These are phyloP conservation scores for Zea luxurians DNA, from an alignment of 176 grass and related monocot species.

Conservation along the genomic window DNA sequence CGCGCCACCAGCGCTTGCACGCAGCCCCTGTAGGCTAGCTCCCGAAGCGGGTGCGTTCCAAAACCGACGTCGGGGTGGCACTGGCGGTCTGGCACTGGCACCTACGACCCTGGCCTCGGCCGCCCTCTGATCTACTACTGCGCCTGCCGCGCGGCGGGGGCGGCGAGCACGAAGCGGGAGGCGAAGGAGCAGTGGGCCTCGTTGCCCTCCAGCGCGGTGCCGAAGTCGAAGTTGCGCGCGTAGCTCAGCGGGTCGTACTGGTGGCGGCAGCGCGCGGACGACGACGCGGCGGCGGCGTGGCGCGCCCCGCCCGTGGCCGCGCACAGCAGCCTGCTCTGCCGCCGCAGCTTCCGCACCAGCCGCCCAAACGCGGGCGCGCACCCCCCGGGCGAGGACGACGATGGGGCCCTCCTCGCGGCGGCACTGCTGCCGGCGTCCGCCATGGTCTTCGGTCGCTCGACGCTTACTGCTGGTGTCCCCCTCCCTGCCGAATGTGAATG, in stretches of 20 bases:
- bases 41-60: too few species aligned
- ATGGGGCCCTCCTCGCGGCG: neutral
- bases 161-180: conserved; percentile 58
- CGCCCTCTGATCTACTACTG: neutral
- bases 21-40: conserved; percentile 27
- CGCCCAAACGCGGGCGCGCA: conserved; percentile 53
- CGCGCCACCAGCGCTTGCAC: neutral
- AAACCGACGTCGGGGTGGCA: too few species aligned
- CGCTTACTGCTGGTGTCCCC: too few species aligned
- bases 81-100: too few species aligned
- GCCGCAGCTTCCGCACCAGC: conserved; percentile 69
- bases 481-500: too few species aligned
- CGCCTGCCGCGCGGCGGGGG: neutral
- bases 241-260: conserved; percentile 93
- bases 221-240: conserved; percentile 84
- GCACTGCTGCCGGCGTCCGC: conserved; percentile 18
- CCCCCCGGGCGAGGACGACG: neutral
- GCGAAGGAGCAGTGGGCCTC: conserved; percentile 58
- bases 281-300: conserved; percentile 21
- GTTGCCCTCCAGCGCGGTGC: conserved; percentile 42
- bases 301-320: neutral
- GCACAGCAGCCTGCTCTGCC: conserved; percentile 68
- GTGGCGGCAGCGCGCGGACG: conserved; percentile 44
- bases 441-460: neutral
- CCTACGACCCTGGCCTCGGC: too few species aligned